Evolutionary conservation across 495 filamentous ascomycete species (phyloP).

Genomic region (Penicillium subrubescens): DNA sequence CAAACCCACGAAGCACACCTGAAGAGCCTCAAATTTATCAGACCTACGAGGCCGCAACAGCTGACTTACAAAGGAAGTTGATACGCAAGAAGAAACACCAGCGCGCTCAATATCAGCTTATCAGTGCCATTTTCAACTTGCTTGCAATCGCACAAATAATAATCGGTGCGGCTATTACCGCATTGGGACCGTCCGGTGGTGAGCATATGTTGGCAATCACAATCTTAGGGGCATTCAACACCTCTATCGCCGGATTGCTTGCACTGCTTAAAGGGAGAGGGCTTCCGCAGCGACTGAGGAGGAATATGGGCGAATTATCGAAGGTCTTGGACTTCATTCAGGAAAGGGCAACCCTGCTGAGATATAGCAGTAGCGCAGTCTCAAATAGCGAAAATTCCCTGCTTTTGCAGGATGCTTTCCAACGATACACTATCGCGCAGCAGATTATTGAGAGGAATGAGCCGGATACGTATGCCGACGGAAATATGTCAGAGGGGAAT

Average conservation of each 20-base stretch:
- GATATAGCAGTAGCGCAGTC: background rate
- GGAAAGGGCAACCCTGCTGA: constrained; percentile 17
- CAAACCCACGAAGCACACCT: background rate
- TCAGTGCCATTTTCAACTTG: constrained; percentile 3
- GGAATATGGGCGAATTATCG: constrained; percentile 46
- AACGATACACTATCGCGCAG: constrained; percentile 3
- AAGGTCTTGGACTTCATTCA: constrained; percentile 50
- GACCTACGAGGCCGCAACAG: background rate
- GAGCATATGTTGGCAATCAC: constrained; percentile 43
- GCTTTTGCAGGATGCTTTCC: constrained; percentile 2
- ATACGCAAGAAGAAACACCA: background rate
- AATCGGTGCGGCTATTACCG: constrained; percentile 49
- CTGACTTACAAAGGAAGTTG: background rate
- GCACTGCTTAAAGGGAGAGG: constrained; percentile 55
- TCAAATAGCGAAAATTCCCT: constrained; percentile 6
- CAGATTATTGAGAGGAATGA: constrained; percentile 17
- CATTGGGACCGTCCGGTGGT: constrained; percentile 42
- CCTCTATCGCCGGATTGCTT: constrained; percentile 48
- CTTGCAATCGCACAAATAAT: constrained; percentile 43
- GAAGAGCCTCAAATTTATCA: background rate
- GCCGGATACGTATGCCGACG: constrained; percentile 12
- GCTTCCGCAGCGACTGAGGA: constrained; percentile 49
- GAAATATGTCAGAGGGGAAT: background rate
- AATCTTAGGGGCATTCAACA: constrained; percentile 50
- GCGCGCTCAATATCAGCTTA: background rate